Evolutionary conservation across 768 basidiomycete genomes (phyloP).

Genomic region (Termitomyces sp.): DNA sequence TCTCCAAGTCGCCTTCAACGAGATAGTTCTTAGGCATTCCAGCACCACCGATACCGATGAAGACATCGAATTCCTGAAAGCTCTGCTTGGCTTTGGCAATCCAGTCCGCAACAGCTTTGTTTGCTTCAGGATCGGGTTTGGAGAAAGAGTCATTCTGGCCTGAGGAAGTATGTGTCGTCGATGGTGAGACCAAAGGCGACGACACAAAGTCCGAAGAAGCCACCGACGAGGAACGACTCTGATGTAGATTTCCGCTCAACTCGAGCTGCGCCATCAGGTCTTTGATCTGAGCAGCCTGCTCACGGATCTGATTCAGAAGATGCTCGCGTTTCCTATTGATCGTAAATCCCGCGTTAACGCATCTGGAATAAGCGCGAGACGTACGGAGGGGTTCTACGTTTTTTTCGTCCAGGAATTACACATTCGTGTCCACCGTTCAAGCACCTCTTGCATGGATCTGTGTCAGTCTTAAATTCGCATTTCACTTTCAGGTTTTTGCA

Average conservation of each 20-base stretch:
- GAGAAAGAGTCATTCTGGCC: slow-evolving; percentile 19
- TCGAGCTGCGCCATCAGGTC: slow-evolving; percentile 71
- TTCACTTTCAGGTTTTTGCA: slow-evolving; percentile 70
- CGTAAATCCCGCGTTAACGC: background rate
- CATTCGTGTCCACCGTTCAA: slow-evolving; percentile 69
- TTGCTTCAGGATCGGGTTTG: slow-evolving; percentile 30
- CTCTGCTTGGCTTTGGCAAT: slow-evolving; percentile 70
- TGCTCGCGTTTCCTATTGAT: slow-evolving; percentile 68
- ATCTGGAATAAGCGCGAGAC: slow-evolving; percentile 18
- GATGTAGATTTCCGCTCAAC: slow-evolving; percentile 26
- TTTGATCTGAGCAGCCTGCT: slow-evolving; percentile 70
- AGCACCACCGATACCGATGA: slow-evolving; percentile 60
- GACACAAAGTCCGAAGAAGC: slow-evolving; percentile 24
- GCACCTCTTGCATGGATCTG: slow-evolving; percentile 75
- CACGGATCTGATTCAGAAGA: slow-evolving; percentile 71
- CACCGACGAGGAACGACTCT: slow-evolving; percentile 16
- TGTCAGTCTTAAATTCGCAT: slow-evolving; percentile 72
- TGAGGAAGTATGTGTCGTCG: slow-evolving; percentile 28
- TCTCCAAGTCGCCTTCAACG: slow-evolving; percentile 45
- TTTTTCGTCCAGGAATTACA: slow-evolving; percentile 80
- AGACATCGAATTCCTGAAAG: slow-evolving; percentile 63
- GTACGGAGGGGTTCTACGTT: slow-evolving; percentile 75
- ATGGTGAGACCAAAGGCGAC: slow-evolving; percentile 36
- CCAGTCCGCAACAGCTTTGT: slow-evolving; percentile 72
- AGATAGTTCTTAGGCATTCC: slow-evolving; percentile 49